Base-by-base conservation (phyloP, 495 filamentous ascomycete species). In the Pseudomonodictys pantanalensis region DNA sequence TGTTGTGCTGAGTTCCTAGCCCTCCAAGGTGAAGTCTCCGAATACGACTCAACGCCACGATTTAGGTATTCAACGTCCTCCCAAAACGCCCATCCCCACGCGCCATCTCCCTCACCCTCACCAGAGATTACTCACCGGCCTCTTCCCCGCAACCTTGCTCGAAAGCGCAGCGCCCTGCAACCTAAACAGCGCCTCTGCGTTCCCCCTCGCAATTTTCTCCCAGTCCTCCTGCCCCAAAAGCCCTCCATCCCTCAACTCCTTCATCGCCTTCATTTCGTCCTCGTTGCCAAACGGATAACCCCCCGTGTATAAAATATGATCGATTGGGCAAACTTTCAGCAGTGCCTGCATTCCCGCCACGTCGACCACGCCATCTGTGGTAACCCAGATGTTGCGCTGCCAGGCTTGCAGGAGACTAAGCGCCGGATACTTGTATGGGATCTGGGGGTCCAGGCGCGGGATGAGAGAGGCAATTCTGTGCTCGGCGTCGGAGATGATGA, bases 201-300 rank as follows among this genome's bases (percentile, higher is more conserved):
- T 87, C 60, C 68, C 67, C 61, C 74, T 80, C 6, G 73, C 78
- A 73, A 86, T 81, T 28, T 65, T 72, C 59, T 81, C 73, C 64
- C 80, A 72, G 45, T 81, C 75, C 56, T 81, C 77, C 56, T 73
- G 69, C 6, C 52, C 72, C 22, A 85, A 71, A 60, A 82, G 64
- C 9, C 78, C 80, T 56, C 81, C 82, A 62, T 68, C 57, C 65
- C 76, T 71, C 43, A 84, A 60, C 64, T 81, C 75, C 28, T 85
- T 67, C 63, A 76, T 82, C 17, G 66, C 70, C 53, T 73, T 61
- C n/a, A 73, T 73, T 20, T 66, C 71, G 58, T 77, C 72, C 61
- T 76, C n/a, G n/a, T n/a, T n/a, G n/a, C n/a, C 77, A 28, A 62
- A 87, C 0, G 83, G 84, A 68, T 84, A 85, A 54, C 84, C 81